Evolutionary conservation across 371 early-diverging fungal genomes (phyloP), one percentile per base, ranked within the genome.

Genomic region (Neoconidiobolus thromboides): DNA sequence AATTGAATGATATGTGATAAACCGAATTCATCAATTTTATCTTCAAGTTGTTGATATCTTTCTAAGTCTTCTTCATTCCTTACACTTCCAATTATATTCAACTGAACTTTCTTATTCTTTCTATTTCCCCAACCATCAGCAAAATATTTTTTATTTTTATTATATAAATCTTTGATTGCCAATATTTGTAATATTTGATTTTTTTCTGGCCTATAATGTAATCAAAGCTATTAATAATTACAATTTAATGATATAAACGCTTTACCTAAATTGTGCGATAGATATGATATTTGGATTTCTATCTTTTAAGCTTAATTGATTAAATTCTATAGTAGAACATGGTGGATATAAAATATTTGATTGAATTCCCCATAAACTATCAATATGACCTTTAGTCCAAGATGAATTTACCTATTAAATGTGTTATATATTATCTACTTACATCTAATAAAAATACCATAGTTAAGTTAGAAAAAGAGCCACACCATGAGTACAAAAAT

Each of bases 311-410:
- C 76, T 60, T 41, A 84, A 69, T 37, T 63, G 68, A 26, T 26
- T 26, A 26, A 26, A 26, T 26, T 26, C 26, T 26, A 26, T 26
- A 26, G 26, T 26, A 26, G 26, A 26, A 69, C 96, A 96, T 1
- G 97, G 96, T 14, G 97, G 97, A 67, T 90, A 95, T 1, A 94
- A 84, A 5, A 87, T 77, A 43, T 74, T 70, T 0, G 48, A 2
- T 12, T 65, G 56, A 3, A 78, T 70, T 0, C 69, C 61, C 91
- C 91, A 93, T 10, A 91, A 62, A 0, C 68, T 54, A 59, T 80
- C 78, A 47, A 97, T 85, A 60, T 97, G 97, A 26, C 70, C 77
- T 43, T 80, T 75, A n/a, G 97, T 97, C 97, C 97, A 97, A 1
- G 87, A 77, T 0, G 95, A 95, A 68, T 96, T 94, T 26, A 82